Conservation (phyloP, 2,329 filamentous ascomycete genomes). For the Colletotrichum sp. region DNA sequence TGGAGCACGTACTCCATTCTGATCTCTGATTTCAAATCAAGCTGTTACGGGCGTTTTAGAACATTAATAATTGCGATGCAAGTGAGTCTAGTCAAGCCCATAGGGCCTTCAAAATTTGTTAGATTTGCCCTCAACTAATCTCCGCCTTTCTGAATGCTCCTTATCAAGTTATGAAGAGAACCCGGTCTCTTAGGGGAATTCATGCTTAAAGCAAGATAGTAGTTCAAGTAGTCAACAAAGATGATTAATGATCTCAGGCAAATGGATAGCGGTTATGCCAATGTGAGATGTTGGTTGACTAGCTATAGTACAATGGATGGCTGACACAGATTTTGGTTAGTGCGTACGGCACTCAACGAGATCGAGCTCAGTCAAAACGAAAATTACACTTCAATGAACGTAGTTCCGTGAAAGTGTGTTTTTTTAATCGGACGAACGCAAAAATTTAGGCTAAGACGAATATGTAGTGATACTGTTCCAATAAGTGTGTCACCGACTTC, state of each 20-base stretch:
- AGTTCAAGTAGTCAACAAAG: background rate
- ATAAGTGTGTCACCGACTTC: background rate
- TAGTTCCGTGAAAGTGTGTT: background rate
- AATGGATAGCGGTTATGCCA: background rate
- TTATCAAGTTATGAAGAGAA: background rate
- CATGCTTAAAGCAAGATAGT: background rate
- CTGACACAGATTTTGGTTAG: background rate
- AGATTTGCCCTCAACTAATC: background rate
- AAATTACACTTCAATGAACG: background rate
- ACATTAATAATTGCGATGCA: background rate
- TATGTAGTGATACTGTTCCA: background rate
- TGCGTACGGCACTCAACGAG: background rate
- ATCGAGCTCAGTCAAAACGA: background rate
- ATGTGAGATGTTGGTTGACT: background rate
- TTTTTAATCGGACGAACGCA: background rate
- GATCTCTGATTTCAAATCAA: background rate
- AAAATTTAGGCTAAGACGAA: background rate
- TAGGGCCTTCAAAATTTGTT: rapidly evolving
- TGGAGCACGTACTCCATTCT: background rate
- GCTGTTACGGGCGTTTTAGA: rapidly evolving
- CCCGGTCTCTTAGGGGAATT: too few relatives aligned
- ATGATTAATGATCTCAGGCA: background rate
- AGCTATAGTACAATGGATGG: background rate
- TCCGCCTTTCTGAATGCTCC: background rate
- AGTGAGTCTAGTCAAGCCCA: background rate